A percentile compares a stretch with the other conserved stretches of the same genome.
phyloP scores from a whole-genome alignment of 208 protist genomes.

The Strigomonas galati region DNA sequence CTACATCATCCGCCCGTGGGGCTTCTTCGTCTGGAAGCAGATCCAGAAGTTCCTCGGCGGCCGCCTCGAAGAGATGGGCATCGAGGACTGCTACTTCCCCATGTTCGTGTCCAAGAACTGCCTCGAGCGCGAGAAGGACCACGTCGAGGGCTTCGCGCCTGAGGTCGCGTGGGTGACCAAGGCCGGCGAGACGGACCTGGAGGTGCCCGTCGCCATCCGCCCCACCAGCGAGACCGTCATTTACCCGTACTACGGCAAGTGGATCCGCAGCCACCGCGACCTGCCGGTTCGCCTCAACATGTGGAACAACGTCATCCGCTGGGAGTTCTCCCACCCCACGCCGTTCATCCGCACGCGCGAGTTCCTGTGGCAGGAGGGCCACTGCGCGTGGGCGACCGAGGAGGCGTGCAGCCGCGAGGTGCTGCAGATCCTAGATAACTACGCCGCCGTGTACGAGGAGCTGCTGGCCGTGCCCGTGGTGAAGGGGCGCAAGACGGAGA shows the following conservation, averaged over 20 bases:
- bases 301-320: constrained; percentile 99
- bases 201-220: constrained; percentile 97
- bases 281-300: constrained; percentile 97
- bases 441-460: constrained; percentile 96
- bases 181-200: constrained; percentile 81
- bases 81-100: constrained; percentile 98
- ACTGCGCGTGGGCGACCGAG: constrained; percentile 92
- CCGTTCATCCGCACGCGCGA: constrained; percentile 99
- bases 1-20: constrained; percentile 98
- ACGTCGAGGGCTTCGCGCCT: constrained; percentile 98
- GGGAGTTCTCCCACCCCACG: constrained; percentile 99
- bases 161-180: constrained; percentile 95
- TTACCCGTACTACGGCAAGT: constrained; percentile 97
- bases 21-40: constrained; percentile 96
- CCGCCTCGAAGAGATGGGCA: constrained; percentile 92
- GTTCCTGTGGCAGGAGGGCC: constrained; percentile 99
- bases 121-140: constrained; percentile 96
- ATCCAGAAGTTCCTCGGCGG: constrained; percentile 86
- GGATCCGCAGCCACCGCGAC: constrained; percentile 98
- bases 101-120: constrained; percentile 97
- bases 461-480: constrained; percentile 97
- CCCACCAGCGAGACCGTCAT: constrained; percentile 99
- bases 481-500: constrained; percentile 96
- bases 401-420: constrained; percentile 95
- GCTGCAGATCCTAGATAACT: constrained; percentile 94